A percentile compares a stretch with the other conserved stretches of the same genome.
phyloP scores from a whole-genome alignment of 805 yeast species.

The Starmerella roubikii region DNA sequence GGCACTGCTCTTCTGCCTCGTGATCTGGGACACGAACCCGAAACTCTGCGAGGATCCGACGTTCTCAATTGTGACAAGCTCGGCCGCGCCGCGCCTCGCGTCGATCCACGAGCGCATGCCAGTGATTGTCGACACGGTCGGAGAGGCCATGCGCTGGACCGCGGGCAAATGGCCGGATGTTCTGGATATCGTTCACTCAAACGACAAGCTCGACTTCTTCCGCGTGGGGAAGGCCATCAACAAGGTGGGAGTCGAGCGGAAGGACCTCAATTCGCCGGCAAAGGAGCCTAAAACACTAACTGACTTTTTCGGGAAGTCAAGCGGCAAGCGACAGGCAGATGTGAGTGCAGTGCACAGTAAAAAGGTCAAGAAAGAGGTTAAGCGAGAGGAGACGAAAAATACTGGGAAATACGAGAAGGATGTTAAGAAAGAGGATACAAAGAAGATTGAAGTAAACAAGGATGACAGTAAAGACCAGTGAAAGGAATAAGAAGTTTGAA shows the following conservation, averaged over 20 bases:
- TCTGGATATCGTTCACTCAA: constrained; percentile 31
- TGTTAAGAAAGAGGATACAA: too few species aligned
- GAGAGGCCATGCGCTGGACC: constrained; percentile 40
- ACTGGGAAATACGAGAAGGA: too few species aligned
- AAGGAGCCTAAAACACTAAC: constrained; percentile 1
- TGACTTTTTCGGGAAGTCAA: constrained; percentile 1
- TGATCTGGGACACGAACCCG: constrained; percentile 30
- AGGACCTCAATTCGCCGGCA: constrained; percentile 28
- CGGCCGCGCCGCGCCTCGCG: constrained; percentile 42
- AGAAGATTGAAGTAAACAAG: too few species aligned
- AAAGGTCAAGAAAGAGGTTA: too few species aligned
- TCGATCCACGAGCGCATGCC: constrained; percentile 80
- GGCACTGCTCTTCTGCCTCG: constrained; percentile 53
- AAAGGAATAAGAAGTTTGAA: too few species aligned
- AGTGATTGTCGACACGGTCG: constrained; percentile 40
- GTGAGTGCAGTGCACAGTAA: too few species aligned
- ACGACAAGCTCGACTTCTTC: constrained; percentile 36
- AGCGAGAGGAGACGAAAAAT: too few species aligned
- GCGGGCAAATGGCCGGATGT: constrained; percentile 44
- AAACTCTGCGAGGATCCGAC: constrained; percentile 23
- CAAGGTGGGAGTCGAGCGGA: constrained; percentile 37
- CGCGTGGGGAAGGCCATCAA: constrained; percentile 55
- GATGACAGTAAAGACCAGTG: too few species aligned
- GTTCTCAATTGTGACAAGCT: constrained; percentile 62
- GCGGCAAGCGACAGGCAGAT: too few species aligned